Evolutionary conservation across 805 yeast genomes (phyloP).

Genomic region (Lipomyces mesembrius): DNA sequence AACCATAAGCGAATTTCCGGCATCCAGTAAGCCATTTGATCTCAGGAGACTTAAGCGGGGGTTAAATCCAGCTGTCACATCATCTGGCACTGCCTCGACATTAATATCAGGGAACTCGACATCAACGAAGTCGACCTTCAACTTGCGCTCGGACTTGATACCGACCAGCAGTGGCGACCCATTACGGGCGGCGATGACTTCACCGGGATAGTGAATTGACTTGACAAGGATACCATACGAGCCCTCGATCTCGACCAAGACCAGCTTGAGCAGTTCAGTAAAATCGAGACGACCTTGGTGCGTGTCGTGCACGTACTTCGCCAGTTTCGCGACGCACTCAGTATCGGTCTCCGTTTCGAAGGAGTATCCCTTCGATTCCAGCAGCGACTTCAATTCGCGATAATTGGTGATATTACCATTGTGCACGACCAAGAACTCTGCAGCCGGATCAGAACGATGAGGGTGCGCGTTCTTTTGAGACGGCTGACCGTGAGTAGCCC

Average conservation of each 20-base stretch:
- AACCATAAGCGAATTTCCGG: conserved; percentile 39
- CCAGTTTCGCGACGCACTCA: conserved; percentile 94
- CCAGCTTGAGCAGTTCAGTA: conserved; percentile 89
- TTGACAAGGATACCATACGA: conserved; percentile 95
- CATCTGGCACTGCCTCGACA: conserved; percentile 36
- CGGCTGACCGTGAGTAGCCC: conserved; percentile 99
- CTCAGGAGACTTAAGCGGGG: conserved; percentile 26
- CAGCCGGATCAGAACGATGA: conserved; percentile 80
- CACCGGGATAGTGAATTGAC: conserved; percentile 91
- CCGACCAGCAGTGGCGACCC: conserved; percentile 98
- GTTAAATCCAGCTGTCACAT: conserved; percentile 9
- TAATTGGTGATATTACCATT: conserved; percentile 98
- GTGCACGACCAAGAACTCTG: conserved; percentile 92
- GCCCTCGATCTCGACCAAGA: conserved; percentile 90
- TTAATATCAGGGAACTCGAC: conserved; percentile 81
- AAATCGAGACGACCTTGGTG: conserved; percentile 79
- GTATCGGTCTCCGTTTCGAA: conserved; percentile 96
- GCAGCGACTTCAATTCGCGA: conserved; percentile 84
- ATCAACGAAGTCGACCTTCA: conserved; percentile 97
- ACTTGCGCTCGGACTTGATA: conserved; percentile 91
- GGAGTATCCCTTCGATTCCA: conserved; percentile 73
- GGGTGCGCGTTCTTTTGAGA: conserved; percentile 90
- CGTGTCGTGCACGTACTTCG: conserved; percentile 85
- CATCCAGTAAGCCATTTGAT: conserved; percentile 22
- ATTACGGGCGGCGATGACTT: conserved; percentile 94